Evolutionary conservation across 1,284 basidiomycete genomes (phyloP), one percentile per base, ranked within the genome.

Genomic region (Marasmius tenuissimus): DNA sequence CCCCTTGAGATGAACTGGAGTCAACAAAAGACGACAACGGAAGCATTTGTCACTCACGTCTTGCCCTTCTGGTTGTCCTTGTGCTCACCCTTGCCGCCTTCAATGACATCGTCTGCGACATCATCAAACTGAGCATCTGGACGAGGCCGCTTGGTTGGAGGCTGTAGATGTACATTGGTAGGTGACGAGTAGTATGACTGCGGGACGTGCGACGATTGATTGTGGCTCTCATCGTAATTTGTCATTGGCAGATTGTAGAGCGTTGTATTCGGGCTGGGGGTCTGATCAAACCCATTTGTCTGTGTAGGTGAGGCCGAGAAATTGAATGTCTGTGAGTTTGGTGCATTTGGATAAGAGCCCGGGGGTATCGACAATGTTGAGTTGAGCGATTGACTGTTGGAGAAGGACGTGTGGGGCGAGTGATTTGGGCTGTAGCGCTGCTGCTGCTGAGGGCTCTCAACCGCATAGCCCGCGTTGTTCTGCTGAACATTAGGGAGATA

Each of bases 31-130:
- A 63, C 38, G 51, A 38, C 45, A 42, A 39, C 34, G 58, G 34
- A 53, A n/a, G 37, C 42, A 18, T 35, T 54, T 12, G 33, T 20
- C 12, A 76, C 82, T 70, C 69, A 84, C 83, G 79, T 74, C 73
- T 81, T 85, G 34, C 75, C 72, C 63, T 79, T 83, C 50, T 72
- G 71, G 20, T 69, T 70, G 61, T 80, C 79, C 61, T 77, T 77
- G 51, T 71, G 69, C 22, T 76, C 72, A 45, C 61, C 40, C 20
- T 53, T 60, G 69, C 63, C 53, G 55, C 66, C 53, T 61, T 54
- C 12, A 38, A 60, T 42, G 55, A 16, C 62, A 33, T 61, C 59
- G 27, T 63, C 62, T 58, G 50, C 53, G n/a, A 37, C 34, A 4
- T 78, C 76, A 20, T 65, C 67, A 27, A 76, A 74, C 37, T 66